Conservation (phyloP, 2,329 filamentous ascomycete species). For the Talaromyces sp. region DNA sequence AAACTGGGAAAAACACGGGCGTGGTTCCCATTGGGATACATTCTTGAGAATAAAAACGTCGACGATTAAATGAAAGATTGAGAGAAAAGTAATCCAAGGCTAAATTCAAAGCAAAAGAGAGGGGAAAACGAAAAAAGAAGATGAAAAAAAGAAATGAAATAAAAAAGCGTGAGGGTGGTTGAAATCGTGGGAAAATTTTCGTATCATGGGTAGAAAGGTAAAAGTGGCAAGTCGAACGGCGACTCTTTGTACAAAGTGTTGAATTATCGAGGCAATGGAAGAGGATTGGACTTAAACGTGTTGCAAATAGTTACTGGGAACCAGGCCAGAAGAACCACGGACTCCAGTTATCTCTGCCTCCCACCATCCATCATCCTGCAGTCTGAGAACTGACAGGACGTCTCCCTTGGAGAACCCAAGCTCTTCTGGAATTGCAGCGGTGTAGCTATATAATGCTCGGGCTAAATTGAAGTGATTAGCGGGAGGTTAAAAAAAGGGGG, state of each 20-base stretch:
- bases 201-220: neutral
- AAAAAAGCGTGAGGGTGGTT: neutral
- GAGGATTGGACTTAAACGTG: conserved; percentile 37
- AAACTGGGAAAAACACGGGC: neutral
- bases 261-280: neutral
- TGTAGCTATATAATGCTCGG: conserved; percentile 89
- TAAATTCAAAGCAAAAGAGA: neutral
- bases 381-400: conserved; percentile 75
- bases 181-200: neutral
- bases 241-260: neutral
- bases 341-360: conserved; percentile 79
- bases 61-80: neutral
- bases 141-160: neutral
- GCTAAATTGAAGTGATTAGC: conserved; percentile 49
- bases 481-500: neutral
- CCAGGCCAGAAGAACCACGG: conserved; percentile 49
- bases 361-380: conserved; percentile 99
- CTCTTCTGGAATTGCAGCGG: conserved; percentile 92
- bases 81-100: neutral
- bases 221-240: neutral
- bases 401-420: conserved; percentile 90
- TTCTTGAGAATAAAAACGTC: neutral
- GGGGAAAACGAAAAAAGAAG: neutral
- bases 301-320: conserved; percentile 64
- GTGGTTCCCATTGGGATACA: neutral